Evolutionary conservation across 148 eudicot genomes (phyloP), one percentile per base, ranked within the genome.

Genomic region (Salicornia ramosissima): DNA sequence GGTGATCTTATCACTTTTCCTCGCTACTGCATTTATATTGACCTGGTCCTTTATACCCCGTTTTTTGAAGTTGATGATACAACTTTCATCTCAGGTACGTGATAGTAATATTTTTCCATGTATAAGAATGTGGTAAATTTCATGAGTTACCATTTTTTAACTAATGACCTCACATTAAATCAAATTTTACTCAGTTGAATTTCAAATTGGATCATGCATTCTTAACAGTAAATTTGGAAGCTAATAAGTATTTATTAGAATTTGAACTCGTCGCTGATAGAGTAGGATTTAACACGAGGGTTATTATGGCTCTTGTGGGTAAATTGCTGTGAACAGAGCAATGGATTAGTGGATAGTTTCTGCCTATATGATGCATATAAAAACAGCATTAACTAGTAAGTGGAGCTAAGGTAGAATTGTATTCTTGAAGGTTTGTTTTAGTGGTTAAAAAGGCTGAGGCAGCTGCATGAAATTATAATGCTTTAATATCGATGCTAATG

Each of bases 31-130:
- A 68, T 84, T 88, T 55, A 61, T 91, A 60, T 72, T 95, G 78
- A 86, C 96, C 39, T 95, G 99, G 99, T 85, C 87, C 31, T 89
- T 89, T 51, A 76, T 95, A 75, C 97, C 97, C 46, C 94, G 97
- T 64, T 91, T 95, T 76, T 74, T 91, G 33, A 95, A 95, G 96
- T 73, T 95, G 76, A 95, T 95, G 99, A 91, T 88, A 74, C 90
- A 80, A 50, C 64, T 94, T 53, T 94, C 98, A 30, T 88, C 98
- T 74, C 97, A 94, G 84, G 98, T 90, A 53, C 80, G 82, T 80
- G 45, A 74, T 73, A n/a, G n/a, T n/a, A 49, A 31, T 63, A 22
- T 21, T 21, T 12, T 40, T 10, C n/a, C 9, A 19, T 22, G 19
- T 30, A 15, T 33, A 4, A 60, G 33, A 60, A 34, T 3, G 10